A percentile compares a stretch with the other conserved stretches of the same genome.
Evolutionary conservation across 73 alveolate species (phyloP).

Genomic region (Paramecium pentaurelia): DNA sequence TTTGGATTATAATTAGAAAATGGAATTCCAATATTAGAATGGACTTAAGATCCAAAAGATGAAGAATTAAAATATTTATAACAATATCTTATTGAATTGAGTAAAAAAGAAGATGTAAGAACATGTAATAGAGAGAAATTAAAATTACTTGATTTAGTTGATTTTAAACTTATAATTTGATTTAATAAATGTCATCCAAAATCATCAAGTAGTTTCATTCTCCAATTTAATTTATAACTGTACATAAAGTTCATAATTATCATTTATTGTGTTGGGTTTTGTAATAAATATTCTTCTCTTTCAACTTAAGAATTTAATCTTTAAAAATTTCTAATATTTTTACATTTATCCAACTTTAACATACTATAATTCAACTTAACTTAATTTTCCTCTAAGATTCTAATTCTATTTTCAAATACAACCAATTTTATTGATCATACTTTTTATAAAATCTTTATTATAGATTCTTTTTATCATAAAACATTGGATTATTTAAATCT

Average conservation of each 20-base stretch:
- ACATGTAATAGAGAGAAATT: not conserved
- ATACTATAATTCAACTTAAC: not conserved
- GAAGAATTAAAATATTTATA: slow-evolving; percentile 75
- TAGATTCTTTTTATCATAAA: not conserved
- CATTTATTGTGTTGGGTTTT: not conserved
- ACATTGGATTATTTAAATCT: not conserved
- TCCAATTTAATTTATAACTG: not conserved
- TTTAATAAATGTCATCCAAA: not conserved
- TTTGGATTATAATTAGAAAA: slow-evolving; percentile 84
- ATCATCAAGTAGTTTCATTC: not conserved
- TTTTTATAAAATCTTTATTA: not conserved
- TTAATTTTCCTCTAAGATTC: not conserved
- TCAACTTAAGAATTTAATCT: not conserved
- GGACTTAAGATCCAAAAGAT: slow-evolving; percentile 70
- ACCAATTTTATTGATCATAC: not conserved
- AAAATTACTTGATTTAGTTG: slow-evolving; percentile 13
- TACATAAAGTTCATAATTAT: not conserved
- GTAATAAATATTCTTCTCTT: not conserved
- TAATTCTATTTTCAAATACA: not conserved
- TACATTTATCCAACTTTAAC: too few species aligned
- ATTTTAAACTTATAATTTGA: slow-evolving; percentile 37
- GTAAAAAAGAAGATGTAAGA: slow-evolving; percentile 55
- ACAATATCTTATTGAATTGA: slow-evolving; percentile 57
- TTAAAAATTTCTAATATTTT: not conserved
- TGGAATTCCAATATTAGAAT: slow-evolving; percentile 84